Conservation (phyloP, 164 flowering plant species). For the Saururus chinensis region DNA sequence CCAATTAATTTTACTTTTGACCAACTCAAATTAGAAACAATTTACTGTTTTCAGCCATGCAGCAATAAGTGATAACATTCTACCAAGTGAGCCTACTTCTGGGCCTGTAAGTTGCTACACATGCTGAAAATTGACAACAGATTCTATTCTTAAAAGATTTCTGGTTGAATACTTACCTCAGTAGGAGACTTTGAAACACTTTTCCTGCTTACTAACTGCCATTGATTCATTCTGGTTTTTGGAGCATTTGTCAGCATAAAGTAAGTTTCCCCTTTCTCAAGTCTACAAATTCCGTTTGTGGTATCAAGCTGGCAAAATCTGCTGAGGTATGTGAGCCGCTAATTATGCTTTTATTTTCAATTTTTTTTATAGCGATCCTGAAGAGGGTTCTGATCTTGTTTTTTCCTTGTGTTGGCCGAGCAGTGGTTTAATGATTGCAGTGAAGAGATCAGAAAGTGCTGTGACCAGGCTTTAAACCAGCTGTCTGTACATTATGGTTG, state of each 20-base stretch:
- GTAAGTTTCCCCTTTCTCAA: constrained; percentile 49
- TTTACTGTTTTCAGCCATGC: constrained; percentile 53
- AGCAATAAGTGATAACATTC: constrained; percentile 53
- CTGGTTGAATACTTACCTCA: too few species aligned
- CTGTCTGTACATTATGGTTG: constrained; percentile 52
- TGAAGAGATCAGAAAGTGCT: constrained; percentile 56
- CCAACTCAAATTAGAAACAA: not conserved
- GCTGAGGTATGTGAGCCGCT: constrained; percentile 44
- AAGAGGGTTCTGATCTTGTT: not conserved
- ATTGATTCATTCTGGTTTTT: not conserved
- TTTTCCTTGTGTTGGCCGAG: constrained; percentile 1
- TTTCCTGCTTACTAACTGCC: not conserved
- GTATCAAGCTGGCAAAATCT: constrained; percentile 64
- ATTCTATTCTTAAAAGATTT: too few species aligned
- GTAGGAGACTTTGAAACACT: not conserved
- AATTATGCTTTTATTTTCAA: too few species aligned
- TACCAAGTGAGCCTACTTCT: constrained; percentile 17
- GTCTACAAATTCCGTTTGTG: constrained; percentile 19
- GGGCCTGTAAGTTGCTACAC: constrained; percentile 16
- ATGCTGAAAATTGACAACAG: too few species aligned
- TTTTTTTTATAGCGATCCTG: not conserved
- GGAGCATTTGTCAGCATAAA: constrained; percentile 40
- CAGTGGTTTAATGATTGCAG: constrained; percentile 93
- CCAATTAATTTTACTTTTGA: not conserved
- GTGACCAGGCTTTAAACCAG: constrained; percentile 43